Evolutionary conservation across 1,284 basidiomycete genomes (phyloP).

Genomic region (Naganishia sp.): DNA sequence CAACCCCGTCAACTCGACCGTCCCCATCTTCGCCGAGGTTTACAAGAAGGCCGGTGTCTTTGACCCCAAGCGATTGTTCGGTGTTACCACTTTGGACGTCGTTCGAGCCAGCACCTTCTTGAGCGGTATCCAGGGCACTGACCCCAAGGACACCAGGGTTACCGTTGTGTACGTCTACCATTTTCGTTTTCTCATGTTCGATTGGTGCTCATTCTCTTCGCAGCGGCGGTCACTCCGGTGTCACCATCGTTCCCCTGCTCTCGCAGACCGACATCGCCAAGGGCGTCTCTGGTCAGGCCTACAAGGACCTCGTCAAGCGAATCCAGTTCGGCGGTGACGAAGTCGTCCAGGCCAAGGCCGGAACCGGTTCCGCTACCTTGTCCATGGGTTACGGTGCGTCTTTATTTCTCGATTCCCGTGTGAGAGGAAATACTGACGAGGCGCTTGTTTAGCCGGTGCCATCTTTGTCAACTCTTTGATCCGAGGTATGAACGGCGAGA

Average conservation of each 20-base stretch:
- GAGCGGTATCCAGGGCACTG: conserved; percentile 69
- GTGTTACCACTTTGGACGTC: conserved; percentile 97
- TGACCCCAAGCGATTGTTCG: conserved; percentile 71
- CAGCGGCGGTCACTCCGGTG: conserved; percentile 87
- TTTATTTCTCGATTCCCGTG: conserved; percentile 24
- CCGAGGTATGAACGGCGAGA: conserved; percentile 83
- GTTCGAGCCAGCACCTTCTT: conserved; percentile 94
- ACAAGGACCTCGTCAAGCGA: conserved; percentile 71
- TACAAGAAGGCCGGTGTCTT: conserved; percentile 92
- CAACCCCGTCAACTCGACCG: conserved; percentile 80
- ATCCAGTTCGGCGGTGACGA: conserved; percentile 92
- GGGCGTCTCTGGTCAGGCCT: conserved; percentile 59
- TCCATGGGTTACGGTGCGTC: conserved; percentile 78
- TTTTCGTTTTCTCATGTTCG: not conserved
- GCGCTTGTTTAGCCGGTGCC: conserved; percentile 63
- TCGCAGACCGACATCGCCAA: conserved; percentile 71
- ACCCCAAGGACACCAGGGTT: conserved; percentile 65
- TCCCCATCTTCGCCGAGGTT: conserved; percentile 92
- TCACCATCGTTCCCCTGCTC: conserved; percentile 93
- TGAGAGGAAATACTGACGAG: not conserved
- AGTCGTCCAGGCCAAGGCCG: conserved; percentile 61
- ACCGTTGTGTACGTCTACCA: conserved; percentile 65
- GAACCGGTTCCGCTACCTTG: conserved; percentile 83
- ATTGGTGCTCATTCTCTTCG: not conserved
- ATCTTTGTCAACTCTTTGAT: conserved; percentile 79